These are phyloP conservation scores for Filosporella fistucella DNA, from an alignment of 495 filamentous ascomycete species.

Conservation along the genomic window DNA sequence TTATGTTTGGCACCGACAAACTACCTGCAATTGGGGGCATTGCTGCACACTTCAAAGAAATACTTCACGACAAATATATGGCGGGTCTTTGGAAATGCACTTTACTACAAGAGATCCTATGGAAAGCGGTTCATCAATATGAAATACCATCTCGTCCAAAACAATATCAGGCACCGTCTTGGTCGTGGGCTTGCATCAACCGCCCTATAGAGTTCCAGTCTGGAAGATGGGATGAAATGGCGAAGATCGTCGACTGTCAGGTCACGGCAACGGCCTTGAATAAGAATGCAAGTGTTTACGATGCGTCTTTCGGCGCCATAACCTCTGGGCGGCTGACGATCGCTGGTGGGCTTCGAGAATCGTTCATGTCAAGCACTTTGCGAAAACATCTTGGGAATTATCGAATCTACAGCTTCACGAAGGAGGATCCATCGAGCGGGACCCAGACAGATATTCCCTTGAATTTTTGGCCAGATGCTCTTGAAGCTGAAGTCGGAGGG, in stretches of 20 bases:
- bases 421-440: background rate
- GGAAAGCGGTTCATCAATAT: background rate
- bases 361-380: background rate
- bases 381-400: background rate
- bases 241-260: background rate
- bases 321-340: background rate
- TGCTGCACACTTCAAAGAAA: background rate
- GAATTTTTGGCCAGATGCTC: background rate
- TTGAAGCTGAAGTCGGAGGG: background rate
- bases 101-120: background rate
- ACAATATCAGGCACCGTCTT: background rate
- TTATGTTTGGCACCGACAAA: slow-evolving; percentile 11
- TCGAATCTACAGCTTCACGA: background rate
- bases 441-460: background rate
- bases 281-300: background rate
- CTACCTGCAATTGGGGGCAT: slow-evolving; percentile 6
- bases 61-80: background rate
- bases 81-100: slow-evolving; percentile 2
- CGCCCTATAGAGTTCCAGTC: background rate
- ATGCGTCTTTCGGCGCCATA: background rate
- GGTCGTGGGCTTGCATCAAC: background rate
- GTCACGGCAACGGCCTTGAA: background rate
- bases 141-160: background rate
- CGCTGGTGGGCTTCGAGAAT: background rate
- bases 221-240: background rate